A percentile compares a stretch with the other conserved stretches of the same genome.
Conservation (phyloP, 2,329 filamentous ascomycete species). For the Fusarium setosum region DNA sequence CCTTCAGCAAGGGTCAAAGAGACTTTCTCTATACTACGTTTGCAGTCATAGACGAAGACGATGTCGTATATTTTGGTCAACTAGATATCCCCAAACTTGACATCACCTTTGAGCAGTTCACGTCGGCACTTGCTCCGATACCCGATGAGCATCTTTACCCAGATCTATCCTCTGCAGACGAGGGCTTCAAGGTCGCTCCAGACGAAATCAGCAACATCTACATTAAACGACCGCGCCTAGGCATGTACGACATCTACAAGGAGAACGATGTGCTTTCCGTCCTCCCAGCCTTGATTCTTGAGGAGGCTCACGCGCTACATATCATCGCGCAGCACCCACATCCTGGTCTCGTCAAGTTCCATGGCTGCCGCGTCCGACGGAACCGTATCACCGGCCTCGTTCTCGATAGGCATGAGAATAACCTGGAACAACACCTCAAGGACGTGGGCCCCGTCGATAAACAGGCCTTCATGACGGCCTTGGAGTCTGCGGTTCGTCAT, state of each 20-base stretch:
- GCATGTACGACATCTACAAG: not conserved
- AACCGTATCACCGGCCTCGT: not conserved
- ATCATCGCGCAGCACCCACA: not conserved
- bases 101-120: not conserved
- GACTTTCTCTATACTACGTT: not conserved
- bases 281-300: not conserved
- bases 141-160: slow-evolving; percentile 1
- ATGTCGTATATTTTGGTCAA: not conserved
- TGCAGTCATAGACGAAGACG: not conserved
- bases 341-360: slow-evolving; percentile 1
- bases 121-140: not conserved
- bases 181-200: not conserved
- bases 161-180: not conserved
- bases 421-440: not conserved
- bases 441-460: not conserved
- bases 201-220: not conserved
- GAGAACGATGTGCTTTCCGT: not conserved
- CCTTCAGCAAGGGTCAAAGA: not conserved
- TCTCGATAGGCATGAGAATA: not conserved
- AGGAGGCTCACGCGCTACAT: slow-evolving; percentile 1
- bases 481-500: not conserved
- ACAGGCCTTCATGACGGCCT: not conserved
- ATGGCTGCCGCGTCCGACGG: not conserved
- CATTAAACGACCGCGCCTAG: not conserved
- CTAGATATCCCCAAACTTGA: not conserved